Conservation (phyloP, 202 grass and related monocot genomes). For the Elaeis oleifera region DNA sequence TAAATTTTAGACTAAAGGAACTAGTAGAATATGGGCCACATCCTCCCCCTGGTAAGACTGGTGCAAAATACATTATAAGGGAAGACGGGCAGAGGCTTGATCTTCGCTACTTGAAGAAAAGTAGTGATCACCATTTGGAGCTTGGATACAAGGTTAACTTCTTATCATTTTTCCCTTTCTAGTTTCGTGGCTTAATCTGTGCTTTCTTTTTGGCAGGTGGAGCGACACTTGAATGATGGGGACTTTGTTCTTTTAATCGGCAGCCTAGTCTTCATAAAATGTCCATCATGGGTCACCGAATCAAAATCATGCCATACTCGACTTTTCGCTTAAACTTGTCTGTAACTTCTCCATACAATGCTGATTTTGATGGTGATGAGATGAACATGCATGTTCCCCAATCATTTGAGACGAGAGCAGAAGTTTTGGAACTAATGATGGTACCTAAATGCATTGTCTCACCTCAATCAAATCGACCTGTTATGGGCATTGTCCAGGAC, state of each 20-base stretch:
- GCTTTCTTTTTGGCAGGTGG: constrained; percentile 40
- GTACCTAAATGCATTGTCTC: constrained; percentile 97
- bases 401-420: constrained; percentile 90
- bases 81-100: constrained; percentile 96
- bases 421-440: constrained; percentile 98
- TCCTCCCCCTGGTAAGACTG: constrained; percentile 90
- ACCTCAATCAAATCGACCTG: constrained; percentile 84
- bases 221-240: constrained; percentile 83
- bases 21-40: constrained; percentile 96
- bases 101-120: constrained; percentile 94
- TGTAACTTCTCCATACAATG: constrained; percentile 96
- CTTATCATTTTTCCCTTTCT: neutral
- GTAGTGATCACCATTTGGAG: constrained; percentile 94
- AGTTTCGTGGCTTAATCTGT: neutral
- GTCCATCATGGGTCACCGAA: constrained; percentile 95
- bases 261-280: constrained; percentile 98
- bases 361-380: constrained; percentile 97
- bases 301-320: constrained; percentile 98
- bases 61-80: constrained; percentile 90
- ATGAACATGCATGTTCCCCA: constrained; percentile 99
- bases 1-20: constrained; percentile 59
- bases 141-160: constrained; percentile 75
- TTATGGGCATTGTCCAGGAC: constrained; percentile 98
- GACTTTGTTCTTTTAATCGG: constrained; percentile 91
- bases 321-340: constrained; percentile 88